phyloP scores from a whole-genome alignment of 179 eudicot species.

The Drosera spatulata region DNA sequence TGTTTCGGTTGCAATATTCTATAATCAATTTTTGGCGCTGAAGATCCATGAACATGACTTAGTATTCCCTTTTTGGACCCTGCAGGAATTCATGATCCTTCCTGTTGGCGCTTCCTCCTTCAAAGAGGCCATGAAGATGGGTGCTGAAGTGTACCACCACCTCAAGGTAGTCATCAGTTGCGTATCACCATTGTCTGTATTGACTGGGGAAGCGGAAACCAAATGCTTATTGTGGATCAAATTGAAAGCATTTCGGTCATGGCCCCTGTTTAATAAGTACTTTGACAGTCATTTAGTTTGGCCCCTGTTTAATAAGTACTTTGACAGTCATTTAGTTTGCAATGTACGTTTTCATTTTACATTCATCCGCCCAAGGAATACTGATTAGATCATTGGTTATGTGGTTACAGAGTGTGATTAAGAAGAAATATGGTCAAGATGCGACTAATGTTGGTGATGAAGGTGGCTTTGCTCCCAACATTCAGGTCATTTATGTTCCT shows the following conservation, averaged over 20 bases:
- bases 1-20: not conserved
- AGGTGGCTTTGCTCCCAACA: conserved; percentile 99
- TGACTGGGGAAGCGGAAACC: too few species aligned
- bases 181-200: too few species aligned
- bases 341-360: too few species aligned
- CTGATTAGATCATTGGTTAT: not conserved
- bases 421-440: conserved; percentile 98
- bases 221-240: too few species aligned
- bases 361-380: not conserved
- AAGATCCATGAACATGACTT: not conserved
- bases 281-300: too few species aligned
- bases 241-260: too few species aligned
- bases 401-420: conserved; percentile 67
- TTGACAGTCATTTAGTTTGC: too few species aligned
- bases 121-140: conserved; percentile 98
- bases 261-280: too few species aligned
- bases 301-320: too few species aligned
- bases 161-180: conserved; percentile 23
- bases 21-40: not conserved
- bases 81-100: conserved; percentile 94
- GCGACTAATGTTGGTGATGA: conserved; percentile 99
- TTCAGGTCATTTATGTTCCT: conserved; percentile 42
- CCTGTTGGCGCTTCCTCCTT: conserved; percentile 87
- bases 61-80: conserved; percentile 2
- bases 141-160: conserved; percentile 50